Base-by-base conservation (phyloP, 2,329 filamentous ascomycete species). In the Xylaria sp. region DNA sequence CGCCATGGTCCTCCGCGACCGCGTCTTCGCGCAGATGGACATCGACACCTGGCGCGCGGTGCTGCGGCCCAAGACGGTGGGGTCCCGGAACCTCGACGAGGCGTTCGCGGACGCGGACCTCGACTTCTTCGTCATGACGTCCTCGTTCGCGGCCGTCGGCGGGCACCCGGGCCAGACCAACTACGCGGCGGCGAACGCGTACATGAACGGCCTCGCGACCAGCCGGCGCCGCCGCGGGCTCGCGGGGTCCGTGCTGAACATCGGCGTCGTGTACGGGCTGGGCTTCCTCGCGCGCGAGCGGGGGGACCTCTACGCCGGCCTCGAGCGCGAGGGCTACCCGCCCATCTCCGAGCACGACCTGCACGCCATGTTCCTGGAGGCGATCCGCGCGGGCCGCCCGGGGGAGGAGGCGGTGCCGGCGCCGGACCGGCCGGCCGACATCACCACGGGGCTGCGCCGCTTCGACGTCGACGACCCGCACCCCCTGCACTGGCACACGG, bases 281-380 rank as follows among this genome's bases (percentile, higher is more conserved):
- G 76, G 75, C 0, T 72, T 77, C 52, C 60, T 77, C 13, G 71
- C 75, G 34, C 72, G 75, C 16, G 74, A 77, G 59, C 71, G 72
- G 59, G 65, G 66, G 1, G 58, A 71, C 9, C 58, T 77, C 2
- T 78, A 78, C 52, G 59, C 60, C 1, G 72, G 72, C 1, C 69
- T 78, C 0, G 73, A 75, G 66, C 64, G 73, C 3, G 74, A 78
- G 11, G 74, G 75, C 5, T 78, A 78, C 51, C 74, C 73, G 49
- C 75, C 75, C 34, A 71, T 82, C 11, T 79, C 79, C 2, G 80
- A 83, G 63, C 69, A 72, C 2, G 78, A 81, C 48, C 62, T 82
- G 16, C 78, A 81, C 57, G 75, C 79, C 57, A 74, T 79, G 68
- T 78, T 83, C 54, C 70, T 80, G 7, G 78, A 83, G 61, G 78